Evolutionary conservation across 768 basidiomycete species (phyloP).

Genomic region (Kwoniella pini): DNA sequence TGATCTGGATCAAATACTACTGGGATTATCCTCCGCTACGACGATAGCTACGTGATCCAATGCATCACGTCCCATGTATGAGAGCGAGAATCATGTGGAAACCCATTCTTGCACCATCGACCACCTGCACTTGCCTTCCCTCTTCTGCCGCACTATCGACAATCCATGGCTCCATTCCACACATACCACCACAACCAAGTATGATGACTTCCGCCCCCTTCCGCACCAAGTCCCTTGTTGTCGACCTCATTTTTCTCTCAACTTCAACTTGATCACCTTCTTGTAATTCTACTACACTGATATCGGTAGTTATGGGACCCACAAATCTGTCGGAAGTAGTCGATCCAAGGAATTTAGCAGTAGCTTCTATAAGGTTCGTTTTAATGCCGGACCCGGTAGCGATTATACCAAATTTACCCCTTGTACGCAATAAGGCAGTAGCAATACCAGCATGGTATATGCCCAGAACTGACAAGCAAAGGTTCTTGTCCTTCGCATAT

Average conservation of each 20-base stretch:
- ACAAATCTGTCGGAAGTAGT: slow-evolving; percentile 23
- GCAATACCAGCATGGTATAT: slow-evolving; percentile 35
- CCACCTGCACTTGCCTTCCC: slow-evolving; percentile 23
- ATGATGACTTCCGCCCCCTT: slow-evolving; percentile 26
- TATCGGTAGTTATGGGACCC: slow-evolving; percentile 25
- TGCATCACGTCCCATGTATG: slow-evolving; percentile 13
- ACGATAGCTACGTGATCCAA: not conserved
- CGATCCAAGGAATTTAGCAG: slow-evolving; percentile 25
- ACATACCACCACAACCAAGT: slow-evolving; percentile 39
- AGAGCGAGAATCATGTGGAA: slow-evolving; percentile 28
- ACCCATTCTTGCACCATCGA: slow-evolving; percentile 36
- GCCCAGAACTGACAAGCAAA: slow-evolving; percentile 19
- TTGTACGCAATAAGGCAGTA: slow-evolving; percentile 23
- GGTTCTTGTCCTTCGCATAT: not conserved
- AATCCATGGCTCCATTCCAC: slow-evolving; percentile 37
- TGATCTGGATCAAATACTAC: slow-evolving; percentile 11
- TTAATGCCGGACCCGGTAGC: slow-evolving; percentile 31
- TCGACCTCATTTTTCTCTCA: slow-evolving; percentile 26
- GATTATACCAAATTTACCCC: slow-evolving; percentile 27
- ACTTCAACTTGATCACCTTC: slow-evolving; percentile 35
- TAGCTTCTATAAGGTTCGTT: slow-evolving; percentile 23
- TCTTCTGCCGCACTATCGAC: slow-evolving; percentile 14
- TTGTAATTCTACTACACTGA: slow-evolving; percentile 33
- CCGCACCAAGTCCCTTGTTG: slow-evolving; percentile 15
- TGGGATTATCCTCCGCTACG: not conserved